Conservation (phyloP, 1,284 basidiomycete species). For the Xerocomus cyaneibrunnescens region DNA sequence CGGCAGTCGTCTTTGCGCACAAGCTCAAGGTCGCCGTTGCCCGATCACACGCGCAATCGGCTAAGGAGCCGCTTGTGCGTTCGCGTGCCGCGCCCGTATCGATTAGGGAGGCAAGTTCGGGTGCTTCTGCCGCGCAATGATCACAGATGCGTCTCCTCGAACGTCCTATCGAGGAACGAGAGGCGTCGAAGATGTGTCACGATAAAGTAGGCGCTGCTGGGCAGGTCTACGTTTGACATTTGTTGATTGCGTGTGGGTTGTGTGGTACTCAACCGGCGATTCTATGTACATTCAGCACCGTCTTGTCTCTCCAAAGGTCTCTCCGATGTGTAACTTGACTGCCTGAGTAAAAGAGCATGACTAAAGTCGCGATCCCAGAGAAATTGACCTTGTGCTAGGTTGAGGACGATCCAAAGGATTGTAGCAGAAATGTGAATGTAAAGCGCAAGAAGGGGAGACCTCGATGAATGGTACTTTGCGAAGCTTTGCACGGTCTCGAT, state of each 20-base stretch:
- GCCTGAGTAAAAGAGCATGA: too few species aligned
- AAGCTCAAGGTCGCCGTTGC: slow-evolving; percentile 27
- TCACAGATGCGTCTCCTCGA: background rate
- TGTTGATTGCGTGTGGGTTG: slow-evolving; percentile 3
- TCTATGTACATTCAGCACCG: background rate
- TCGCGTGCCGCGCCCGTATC: slow-evolving; percentile 9
- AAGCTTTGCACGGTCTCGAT: too few species aligned
- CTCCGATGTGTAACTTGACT: background rate
- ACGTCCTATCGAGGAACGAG: background rate
- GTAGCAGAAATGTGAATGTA: too few species aligned
- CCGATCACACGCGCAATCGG: slow-evolving; percentile 4
- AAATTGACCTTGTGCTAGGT: too few species aligned
- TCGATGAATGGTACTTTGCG: too few species aligned
- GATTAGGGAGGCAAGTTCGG: background rate
- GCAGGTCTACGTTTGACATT: slow-evolving; percentile 35
- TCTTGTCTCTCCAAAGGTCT: background rate
- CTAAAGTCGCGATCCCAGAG: too few species aligned
- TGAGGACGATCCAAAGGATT: too few species aligned
- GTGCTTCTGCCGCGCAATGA: background rate
- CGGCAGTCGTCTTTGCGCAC: slow-evolving; percentile 23
- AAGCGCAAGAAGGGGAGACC: too few species aligned
- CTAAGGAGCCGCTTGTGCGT: background rate
- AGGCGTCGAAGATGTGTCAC: background rate
- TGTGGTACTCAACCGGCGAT: background rate
- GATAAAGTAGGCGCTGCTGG: background rate